A percentile compares a stretch with the other conserved stretches of the same genome.
Evolutionary conservation across 1,284 basidiomycete genomes (phyloP).

Genomic region (Fomitopsis palustris): DNA sequence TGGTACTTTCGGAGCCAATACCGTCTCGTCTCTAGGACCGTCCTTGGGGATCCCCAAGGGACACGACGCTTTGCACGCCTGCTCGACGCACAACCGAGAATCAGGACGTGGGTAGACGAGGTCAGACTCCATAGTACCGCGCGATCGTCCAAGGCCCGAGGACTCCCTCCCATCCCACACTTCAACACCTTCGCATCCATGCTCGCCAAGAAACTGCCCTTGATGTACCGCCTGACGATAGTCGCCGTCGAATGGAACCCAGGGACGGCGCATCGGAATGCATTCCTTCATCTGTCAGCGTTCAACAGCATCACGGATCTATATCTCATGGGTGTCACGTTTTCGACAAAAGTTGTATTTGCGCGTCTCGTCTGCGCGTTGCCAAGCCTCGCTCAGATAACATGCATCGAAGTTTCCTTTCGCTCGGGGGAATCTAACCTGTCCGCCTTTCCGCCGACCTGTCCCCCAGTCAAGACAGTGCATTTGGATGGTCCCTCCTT

Average conservation of each 20-base stretch:
- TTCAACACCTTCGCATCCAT: neutral
- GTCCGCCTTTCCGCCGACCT: no score
- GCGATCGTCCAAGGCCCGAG: neutral
- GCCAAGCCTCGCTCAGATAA: no score
- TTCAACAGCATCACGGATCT: neutral
- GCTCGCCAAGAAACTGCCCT: neutral
- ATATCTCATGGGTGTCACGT: neutral
- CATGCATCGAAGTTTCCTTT: no score
- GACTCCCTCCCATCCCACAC: neutral
- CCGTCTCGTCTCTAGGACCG: conserved; percentile 12
- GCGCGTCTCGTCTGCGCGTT: neutral
- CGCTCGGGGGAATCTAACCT: no score
- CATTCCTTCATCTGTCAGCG: neutral
- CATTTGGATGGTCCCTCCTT: no score
- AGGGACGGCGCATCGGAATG: neutral
- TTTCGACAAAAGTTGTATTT: neutral
- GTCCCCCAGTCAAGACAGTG: no score
- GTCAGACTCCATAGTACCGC: neutral
- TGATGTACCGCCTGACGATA: neutral
- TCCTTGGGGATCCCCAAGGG: neutral
- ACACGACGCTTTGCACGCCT: neutral
- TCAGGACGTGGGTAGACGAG: neutral
- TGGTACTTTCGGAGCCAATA: conserved; percentile 25
- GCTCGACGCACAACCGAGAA: neutral
- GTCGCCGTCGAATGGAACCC: neutral